Evolutionary conservation across 1,284 basidiomycete species (phyloP).

Genomic region (Phlebopus sp.): DNA sequence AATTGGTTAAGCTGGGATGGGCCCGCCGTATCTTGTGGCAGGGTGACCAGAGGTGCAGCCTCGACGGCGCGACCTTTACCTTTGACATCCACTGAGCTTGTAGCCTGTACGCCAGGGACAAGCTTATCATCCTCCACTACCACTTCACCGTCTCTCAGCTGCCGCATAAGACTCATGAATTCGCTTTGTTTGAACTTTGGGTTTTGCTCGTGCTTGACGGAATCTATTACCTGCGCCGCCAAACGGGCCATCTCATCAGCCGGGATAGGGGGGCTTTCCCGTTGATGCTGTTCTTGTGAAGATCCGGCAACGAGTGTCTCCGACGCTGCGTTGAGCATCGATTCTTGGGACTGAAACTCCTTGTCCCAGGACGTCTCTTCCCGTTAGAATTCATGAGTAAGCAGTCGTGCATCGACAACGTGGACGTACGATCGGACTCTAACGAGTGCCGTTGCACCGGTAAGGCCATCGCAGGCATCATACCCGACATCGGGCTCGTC

Average conservation of each 20-base stretch:
- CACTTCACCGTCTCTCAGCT: slow-evolving; percentile 81
- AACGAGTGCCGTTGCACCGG: slow-evolving; percentile 32
- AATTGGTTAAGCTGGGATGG: slow-evolving; percentile 7
- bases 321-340: slow-evolving; percentile 20
- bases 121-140: slow-evolving; percentile 81
- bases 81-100: slow-evolving; percentile 46
- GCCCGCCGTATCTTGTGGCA: slow-evolving; percentile 3
- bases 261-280: slow-evolving; percentile 20
- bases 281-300: slow-evolving; percentile 19
- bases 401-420: background rate
- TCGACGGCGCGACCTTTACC: slow-evolving; percentile 61
- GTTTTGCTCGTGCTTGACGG: slow-evolving; percentile 69
- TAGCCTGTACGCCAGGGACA: slow-evolving; percentile 48
- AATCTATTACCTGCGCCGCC: slow-evolving; percentile 68
- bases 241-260: slow-evolving; percentile 73
- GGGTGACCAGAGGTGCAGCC: background rate
- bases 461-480: slow-evolving; percentile 28
- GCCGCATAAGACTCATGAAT: slow-evolving; percentile 86
- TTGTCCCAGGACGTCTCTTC: slow-evolving; percentile 56
- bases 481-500: slow-evolving; percentile 38
- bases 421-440: slow-evolving; percentile 36
- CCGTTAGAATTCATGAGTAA: slow-evolving; percentile 1
- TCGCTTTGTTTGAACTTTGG: slow-evolving; percentile 87
- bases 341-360: slow-evolving; percentile 60
- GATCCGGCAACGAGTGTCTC: background rate